Evolutionary conservation across 163 green algal species (phyloP).

Genomic region (Scenedesmus sp.): DNA sequence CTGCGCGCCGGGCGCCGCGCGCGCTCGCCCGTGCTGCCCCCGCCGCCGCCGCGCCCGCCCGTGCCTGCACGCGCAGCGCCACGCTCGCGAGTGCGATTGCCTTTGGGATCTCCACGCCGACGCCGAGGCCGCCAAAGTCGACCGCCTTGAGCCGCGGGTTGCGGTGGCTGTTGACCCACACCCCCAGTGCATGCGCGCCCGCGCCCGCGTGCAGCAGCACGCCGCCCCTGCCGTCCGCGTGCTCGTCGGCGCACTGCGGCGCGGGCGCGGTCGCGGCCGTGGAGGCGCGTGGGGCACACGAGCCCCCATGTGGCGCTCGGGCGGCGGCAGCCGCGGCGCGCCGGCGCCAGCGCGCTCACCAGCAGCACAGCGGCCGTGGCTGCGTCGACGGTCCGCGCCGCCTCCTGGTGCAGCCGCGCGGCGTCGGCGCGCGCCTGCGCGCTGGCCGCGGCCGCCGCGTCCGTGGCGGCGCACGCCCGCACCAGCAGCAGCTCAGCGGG

Average conservation of each 20-base stretch:
- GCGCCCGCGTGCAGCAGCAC: slow-evolving; percentile 19
- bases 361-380: slow-evolving; percentile 25
- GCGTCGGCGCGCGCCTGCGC: slow-evolving; percentile 9
- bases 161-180: slow-evolving; percentile 75
- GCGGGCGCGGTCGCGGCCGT: too few relatives aligned
- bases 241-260: slow-evolving; percentile 36
- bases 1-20: too few relatives aligned
- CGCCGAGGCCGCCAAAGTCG: slow-evolving; percentile 65
- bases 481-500: too few relatives aligned
- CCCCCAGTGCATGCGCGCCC: slow-evolving; percentile 31
- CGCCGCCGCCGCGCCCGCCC: too few relatives aligned
- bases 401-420: background rate
- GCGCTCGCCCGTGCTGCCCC: too few relatives aligned
- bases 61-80: slow-evolving; percentile 67
- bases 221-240: slow-evolving; percentile 29
- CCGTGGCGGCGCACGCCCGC: too few relatives aligned
- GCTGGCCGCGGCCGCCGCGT: background rate
- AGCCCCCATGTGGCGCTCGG: too few relatives aligned
- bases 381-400: slow-evolving; percentile 5
- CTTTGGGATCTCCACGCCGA: slow-evolving; percentile 77
- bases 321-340: too few relatives aligned
- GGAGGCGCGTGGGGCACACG: too few relatives aligned
- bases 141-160: slow-evolving; percentile 76
- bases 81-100: slow-evolving; percentile 75
- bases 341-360: too few relatives aligned